phyloP scores from a whole-genome alignment of 768 basidiomycete genomes.

The Lactarius vividus region DNA sequence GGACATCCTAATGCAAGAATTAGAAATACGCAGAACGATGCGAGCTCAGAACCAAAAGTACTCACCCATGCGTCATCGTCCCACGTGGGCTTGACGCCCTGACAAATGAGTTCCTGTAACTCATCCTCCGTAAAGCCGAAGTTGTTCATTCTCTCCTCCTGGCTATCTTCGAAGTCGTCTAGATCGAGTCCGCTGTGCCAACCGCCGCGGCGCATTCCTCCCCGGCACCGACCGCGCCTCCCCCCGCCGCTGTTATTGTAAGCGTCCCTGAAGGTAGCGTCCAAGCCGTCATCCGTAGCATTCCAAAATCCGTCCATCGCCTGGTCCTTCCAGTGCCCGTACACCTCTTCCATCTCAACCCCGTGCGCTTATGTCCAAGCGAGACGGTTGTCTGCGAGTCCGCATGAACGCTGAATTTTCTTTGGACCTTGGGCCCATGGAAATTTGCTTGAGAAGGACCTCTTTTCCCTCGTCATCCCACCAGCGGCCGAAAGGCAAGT shows the following conservation, averaged over 20 bases:
- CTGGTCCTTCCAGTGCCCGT: not conserved
- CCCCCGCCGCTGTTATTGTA: not conserved
- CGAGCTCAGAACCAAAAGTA: not conserved
- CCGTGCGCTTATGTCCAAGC: slow-evolving; percentile 6
- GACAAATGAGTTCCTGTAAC: slow-evolving; percentile 36
- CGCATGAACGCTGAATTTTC: not conserved
- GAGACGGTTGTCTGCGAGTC: slow-evolving; percentile 9
- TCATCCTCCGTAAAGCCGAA: slow-evolving; percentile 38
- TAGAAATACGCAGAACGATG: not conserved
- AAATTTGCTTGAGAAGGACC: not conserved
- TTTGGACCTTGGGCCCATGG: not conserved
- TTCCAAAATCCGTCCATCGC: not conserved
- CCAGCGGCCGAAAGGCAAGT: slow-evolving; percentile 47
- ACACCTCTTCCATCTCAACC: slow-evolving; percentile 8
- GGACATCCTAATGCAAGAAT: slow-evolving; percentile 14
- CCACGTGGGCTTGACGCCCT: slow-evolving; percentile 47
- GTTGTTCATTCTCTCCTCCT: slow-evolving; percentile 30
- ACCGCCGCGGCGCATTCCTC: not conserved
- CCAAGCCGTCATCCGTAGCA: not conserved
- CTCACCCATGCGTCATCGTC: slow-evolving; percentile 44
- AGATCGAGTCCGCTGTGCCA: slow-evolving; percentile 9
- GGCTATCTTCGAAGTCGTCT: slow-evolving; percentile 13
- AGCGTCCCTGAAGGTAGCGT: too few relatives aligned
- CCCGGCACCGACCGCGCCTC: not conserved
- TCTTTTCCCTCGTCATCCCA: slow-evolving; percentile 35